A percentile compares a stretch with the other conserved stretches of the same genome.
phyloP scores from a whole-genome alignment of 495 filamentous ascomycete genomes.

The Schizothecium vesticola region DNA sequence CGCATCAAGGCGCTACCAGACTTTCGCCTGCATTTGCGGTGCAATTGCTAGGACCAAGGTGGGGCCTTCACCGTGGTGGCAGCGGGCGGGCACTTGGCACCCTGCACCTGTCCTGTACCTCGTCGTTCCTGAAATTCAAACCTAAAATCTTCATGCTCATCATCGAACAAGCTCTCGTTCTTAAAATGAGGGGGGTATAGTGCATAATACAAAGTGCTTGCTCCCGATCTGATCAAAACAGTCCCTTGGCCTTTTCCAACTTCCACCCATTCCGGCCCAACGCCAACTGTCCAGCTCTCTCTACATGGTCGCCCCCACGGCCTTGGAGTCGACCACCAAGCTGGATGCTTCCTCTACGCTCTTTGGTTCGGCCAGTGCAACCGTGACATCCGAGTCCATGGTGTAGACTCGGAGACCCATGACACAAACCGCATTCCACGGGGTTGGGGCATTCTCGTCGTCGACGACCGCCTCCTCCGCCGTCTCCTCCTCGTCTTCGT shows the following conservation, averaged over 20 bases:
- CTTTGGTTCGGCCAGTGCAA: conserved; percentile 36
- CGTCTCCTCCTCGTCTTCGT: conserved; percentile 9
- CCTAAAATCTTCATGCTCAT: neutral
- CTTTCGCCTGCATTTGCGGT: neutral
- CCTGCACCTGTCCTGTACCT: neutral
- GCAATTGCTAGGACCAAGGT: too few relatives aligned
- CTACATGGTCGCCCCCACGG: conserved; percentile 24
- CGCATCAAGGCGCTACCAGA: neutral
- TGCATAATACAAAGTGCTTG: neutral
- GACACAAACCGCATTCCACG: conserved; percentile 52
- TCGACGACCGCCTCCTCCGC: conserved; percentile 6
- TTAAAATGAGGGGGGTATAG: neutral
- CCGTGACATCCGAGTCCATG: conserved; percentile 36
- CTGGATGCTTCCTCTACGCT: conserved; percentile 24
- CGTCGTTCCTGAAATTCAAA: neutral
- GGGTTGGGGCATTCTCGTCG: conserved; percentile 21
- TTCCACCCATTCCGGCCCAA: neutral
- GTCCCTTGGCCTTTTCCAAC: neutral
- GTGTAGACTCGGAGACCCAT: conserved; percentile 48
- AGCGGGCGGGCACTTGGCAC: too few relatives aligned
- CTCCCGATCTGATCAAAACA: neutral
- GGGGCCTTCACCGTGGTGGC: too few relatives aligned
- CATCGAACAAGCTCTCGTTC: neutral
- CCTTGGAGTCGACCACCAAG: conserved; percentile 20
- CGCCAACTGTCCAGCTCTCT: neutral